A percentile compares a stretch with the other conserved stretches of the same genome.
These are phyloP conservation scores for Hawksworthiomyces lignivorus DNA, from an alignment of 2,329 filamentous ascomycete genomes.

Conservation along the genomic window DNA sequence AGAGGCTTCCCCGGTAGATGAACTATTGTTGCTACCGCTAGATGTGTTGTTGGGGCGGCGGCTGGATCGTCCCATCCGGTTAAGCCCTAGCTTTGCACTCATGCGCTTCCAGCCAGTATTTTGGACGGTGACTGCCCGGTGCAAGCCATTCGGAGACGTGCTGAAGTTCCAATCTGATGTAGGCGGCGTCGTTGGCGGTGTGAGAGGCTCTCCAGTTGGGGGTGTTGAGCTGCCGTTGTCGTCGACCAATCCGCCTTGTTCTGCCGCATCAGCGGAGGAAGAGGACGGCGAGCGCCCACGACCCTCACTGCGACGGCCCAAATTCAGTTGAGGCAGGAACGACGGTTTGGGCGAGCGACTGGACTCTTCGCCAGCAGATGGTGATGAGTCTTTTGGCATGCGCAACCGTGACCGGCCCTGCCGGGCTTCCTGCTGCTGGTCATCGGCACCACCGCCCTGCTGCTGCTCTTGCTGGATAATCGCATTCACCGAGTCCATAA, in stretches of 20 bases:
- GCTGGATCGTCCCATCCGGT: constrained; percentile 42
- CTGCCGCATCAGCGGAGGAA: constrained; percentile 37
- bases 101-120: constrained; percentile 59
- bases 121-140: constrained; percentile 46
- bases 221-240: constrained; percentile 57
- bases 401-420: constrained; percentile 32
- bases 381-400: constrained; percentile 27
- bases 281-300: constrained; percentile 33
- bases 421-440: constrained; percentile 13
- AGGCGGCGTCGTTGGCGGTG: constrained; percentile 66
- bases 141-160: constrained; percentile 44
- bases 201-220: constrained; percentile 55
- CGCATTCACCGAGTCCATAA: constrained; percentile 61
- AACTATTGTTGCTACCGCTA: constrained; percentile 30
- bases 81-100: constrained; percentile 50
- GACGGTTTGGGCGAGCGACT: constrained; percentile 36
- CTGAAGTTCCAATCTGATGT: constrained; percentile 48
- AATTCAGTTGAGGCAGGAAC: constrained; percentile 35
- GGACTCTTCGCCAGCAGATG: constrained; percentile 25
- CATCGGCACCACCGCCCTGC: background rate
- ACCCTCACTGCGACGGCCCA: constrained; percentile 27
- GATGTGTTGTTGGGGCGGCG: constrained; percentile 34
- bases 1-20: constrained; percentile 21
- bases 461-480: constrained; percentile 1
- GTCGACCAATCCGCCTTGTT: constrained; percentile 51